Conservation (phyloP, 768 basidiomycete genomes). For the Termitomyces sp. region DNA sequence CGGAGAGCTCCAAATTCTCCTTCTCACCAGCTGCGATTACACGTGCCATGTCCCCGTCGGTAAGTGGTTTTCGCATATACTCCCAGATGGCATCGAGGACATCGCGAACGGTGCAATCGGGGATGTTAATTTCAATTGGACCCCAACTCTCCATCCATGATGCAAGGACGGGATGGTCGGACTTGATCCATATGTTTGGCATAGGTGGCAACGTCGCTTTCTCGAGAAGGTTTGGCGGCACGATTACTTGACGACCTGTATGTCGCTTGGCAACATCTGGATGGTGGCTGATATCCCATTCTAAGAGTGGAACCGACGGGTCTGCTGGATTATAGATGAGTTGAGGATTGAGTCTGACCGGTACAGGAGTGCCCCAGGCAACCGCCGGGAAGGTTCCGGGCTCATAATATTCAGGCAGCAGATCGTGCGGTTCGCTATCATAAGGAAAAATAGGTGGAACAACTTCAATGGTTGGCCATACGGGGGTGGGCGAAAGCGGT, state of each 20-base stretch:
- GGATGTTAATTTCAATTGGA: constrained; percentile 35
- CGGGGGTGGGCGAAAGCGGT: constrained; percentile 1
- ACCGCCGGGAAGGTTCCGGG: constrained; percentile 19
- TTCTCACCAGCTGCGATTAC: constrained; percentile 13
- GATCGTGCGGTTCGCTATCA: not conserved
- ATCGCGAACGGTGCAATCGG: constrained; percentile 34
- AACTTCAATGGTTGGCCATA: constrained; percentile 7
- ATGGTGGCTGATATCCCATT: constrained; percentile 38
- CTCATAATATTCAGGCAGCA: constrained; percentile 7
- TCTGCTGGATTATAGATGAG: constrained; percentile 34
- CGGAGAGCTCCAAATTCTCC: constrained; percentile 18
- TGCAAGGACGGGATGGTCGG: constrained; percentile 30
- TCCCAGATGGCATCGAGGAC: constrained; percentile 42
- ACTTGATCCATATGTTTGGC: constrained; percentile 28
- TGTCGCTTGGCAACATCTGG: constrained; percentile 28
- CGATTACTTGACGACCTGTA: constrained; percentile 22
- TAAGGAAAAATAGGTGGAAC: constrained; percentile 2
- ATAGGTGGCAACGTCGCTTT: constrained; percentile 25
- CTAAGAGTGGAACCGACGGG: constrained; percentile 24
- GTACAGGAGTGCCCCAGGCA: constrained; percentile 12
- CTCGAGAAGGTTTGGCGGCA: constrained; percentile 23
- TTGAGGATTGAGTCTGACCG: constrained; percentile 23
- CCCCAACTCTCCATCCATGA: constrained; percentile 46
- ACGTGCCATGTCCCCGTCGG: constrained; percentile 22
- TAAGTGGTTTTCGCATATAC: constrained; percentile 41